Conservation (phyloP, 306 rosid genomes). For the Cicer pinnatifidum region DNA sequence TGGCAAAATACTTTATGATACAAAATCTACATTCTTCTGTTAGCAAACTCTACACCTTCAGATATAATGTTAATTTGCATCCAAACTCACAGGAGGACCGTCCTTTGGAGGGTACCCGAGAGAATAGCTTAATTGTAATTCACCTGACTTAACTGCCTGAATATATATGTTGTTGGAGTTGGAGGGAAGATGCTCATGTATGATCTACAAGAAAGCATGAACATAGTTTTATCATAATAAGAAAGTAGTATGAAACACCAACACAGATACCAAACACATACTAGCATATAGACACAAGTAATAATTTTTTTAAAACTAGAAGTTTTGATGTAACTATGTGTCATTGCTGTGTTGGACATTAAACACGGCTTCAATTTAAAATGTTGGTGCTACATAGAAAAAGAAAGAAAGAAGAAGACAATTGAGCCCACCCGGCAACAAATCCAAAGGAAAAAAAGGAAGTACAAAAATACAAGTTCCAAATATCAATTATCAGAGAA, state of each 20-base stretch:
- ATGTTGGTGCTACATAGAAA: background rate
- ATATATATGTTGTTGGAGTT: conserved; percentile 57
- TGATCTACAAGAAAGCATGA: conserved; percentile 48
- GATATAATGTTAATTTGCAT: conserved; percentile 47
- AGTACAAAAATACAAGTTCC: conserved; percentile 2
- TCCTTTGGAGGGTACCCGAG: conserved; percentile 50
- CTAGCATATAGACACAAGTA: background rate
- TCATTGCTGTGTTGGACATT: background rate
- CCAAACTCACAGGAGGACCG: conserved; percentile 46
- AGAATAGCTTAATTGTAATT: conserved; percentile 44
- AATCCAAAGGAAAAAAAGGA: background rate
- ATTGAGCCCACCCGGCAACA: background rate
- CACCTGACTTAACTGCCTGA: conserved; percentile 53
- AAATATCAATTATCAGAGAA: conserved; percentile 1
- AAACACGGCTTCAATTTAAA: background rate
- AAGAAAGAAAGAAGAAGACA: background rate
- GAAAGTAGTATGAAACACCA: background rate
- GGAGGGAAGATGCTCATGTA: conserved; percentile 72
- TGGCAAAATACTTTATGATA: conserved; percentile 53
- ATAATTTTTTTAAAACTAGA: background rate
- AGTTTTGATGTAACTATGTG: background rate
- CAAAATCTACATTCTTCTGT: conserved; percentile 56
- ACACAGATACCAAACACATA: background rate
- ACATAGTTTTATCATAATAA: conserved; percentile 10
- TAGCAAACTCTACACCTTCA: conserved; percentile 41